Percentiles rank a stretch among this genome's conserved stretches.
phyloP scores from a whole-genome alignment of 495 filamentous ascomycete genomes.

The Lasiosphaeriaceae sp. region DNA sequence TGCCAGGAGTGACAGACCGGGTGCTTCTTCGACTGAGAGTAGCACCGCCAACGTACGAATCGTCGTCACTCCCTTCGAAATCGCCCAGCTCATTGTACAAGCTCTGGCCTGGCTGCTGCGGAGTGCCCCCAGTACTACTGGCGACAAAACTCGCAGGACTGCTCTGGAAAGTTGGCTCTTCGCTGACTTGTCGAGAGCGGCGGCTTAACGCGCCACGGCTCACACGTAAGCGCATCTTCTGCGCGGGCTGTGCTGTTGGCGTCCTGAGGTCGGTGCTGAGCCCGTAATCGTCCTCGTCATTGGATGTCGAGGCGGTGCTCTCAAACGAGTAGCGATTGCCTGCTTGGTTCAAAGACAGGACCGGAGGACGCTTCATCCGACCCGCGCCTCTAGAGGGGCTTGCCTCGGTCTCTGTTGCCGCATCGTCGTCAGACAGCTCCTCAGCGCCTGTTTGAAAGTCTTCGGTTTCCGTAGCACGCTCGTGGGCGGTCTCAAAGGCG shows the following conservation, averaged over 20 bases:
- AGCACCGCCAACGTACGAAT: slow-evolving; percentile 37
- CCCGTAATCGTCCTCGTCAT: slow-evolving; percentile 65
- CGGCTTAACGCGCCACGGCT: slow-evolving; percentile 56
- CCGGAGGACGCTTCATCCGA: slow-evolving; percentile 33
- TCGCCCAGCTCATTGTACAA: slow-evolving; percentile 87
- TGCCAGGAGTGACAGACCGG: slow-evolving; percentile 39
- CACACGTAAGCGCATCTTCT: slow-evolving; percentile 65
- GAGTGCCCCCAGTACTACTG: slow-evolving; percentile 45
- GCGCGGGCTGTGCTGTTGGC: slow-evolving; percentile 55
- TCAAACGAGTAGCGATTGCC: slow-evolving; percentile 64
- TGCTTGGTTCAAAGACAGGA: slow-evolving; percentile 25
- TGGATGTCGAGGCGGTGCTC: slow-evolving; percentile 87
- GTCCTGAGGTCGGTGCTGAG: slow-evolving; percentile 48
- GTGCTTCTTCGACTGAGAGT: slow-evolving; percentile 46
- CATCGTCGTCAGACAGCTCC: slow-evolving; percentile 71
- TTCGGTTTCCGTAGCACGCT: slow-evolving; percentile 81
- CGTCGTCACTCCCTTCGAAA: slow-evolving; percentile 63
- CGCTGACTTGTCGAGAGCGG: slow-evolving; percentile 62
- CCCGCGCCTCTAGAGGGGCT: slow-evolving; percentile 44
- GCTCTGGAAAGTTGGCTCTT: slow-evolving; percentile 50
- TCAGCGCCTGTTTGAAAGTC: slow-evolving; percentile 90
- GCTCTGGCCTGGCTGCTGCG: slow-evolving; percentile 63
- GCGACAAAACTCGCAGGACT: slow-evolving; percentile 55
- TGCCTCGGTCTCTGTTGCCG: slow-evolving; percentile 82
- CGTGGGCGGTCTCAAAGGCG: slow-evolving; percentile 82